These are phyloP conservation scores for Colletotrichum melonis DNA, from an alignment of 2,329 filamentous ascomycete species.

Conservation along the genomic window DNA sequence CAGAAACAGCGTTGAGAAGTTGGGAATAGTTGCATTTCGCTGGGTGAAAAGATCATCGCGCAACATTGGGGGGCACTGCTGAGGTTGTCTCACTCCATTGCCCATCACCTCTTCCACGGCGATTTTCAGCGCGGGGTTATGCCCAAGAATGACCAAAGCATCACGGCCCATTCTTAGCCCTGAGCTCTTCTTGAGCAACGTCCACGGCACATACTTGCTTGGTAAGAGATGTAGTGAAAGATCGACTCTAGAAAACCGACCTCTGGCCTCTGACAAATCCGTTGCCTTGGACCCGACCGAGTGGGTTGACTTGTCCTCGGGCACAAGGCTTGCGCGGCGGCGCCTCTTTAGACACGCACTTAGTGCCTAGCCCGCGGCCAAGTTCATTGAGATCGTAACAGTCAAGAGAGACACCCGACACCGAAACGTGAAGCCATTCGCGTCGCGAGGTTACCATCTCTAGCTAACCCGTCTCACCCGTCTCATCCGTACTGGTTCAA, in stretches of 20 bases:
- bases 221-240: background rate
- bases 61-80: too few relatives aligned
- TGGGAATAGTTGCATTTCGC: conserved; percentile 19
- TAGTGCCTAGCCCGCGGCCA: background rate
- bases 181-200: background rate
- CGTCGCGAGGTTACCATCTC: background rate
- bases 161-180: background rate
- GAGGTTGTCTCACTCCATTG: background rate
- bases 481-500: background rate
- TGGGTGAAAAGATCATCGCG: background rate
- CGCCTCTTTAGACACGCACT: background rate
- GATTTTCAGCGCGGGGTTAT: background rate
- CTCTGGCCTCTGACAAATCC: background rate
- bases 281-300: background rate
- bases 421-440: background rate
- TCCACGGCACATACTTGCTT: background rate
- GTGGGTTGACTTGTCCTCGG: background rate
- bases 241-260: background rate
- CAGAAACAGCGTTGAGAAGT: background rate
- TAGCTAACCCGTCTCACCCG: background rate
- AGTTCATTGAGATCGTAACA: background rate
- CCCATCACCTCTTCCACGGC: background rate
- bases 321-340: background rate
- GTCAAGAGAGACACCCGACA: background rate
- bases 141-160: background rate